Conservation (phyloP, 139 green algal genomes). For the Chlamydomonas sphaeroides region DNA sequence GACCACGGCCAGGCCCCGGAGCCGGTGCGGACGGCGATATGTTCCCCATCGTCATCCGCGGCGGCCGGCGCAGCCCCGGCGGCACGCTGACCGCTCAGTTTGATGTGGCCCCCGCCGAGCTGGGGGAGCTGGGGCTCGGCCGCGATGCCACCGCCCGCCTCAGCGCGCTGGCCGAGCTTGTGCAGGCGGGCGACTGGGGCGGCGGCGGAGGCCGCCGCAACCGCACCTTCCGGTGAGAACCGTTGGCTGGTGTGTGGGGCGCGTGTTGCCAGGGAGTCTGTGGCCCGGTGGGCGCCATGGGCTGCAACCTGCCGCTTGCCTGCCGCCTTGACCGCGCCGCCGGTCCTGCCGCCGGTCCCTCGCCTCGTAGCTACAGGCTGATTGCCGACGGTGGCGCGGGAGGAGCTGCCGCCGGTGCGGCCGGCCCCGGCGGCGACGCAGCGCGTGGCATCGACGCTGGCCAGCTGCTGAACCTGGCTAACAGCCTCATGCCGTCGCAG, state of each 20-base stretch:
- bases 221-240: slow-evolving; percentile 13
- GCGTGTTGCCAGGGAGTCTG: background rate
- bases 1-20: no score
- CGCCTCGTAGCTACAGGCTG: slow-evolving; percentile 19
- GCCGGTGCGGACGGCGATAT: background rate
- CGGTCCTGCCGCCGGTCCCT: no score
- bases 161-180: slow-evolving; percentile 26
- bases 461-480: slow-evolving; percentile 22
- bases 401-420: background rate
- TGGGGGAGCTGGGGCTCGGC: slow-evolving; percentile 17
- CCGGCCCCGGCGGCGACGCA: background rate
- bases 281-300: background rate
- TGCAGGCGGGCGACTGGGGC: slow-evolving; percentile 13
- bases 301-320: background rate
- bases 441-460: background rate
- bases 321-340: no score
- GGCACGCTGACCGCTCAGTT: slow-evolving; percentile 8
- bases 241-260: background rate
- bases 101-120: slow-evolving; percentile 7
- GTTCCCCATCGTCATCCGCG: background rate
- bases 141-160: background rate
- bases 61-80: background rate
- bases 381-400: background rate
- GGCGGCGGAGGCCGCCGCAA: slow-evolving; percentile 22
- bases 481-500: slow-evolving; percentile 45